Evolutionary conservation across 1,139 yeast genomes (phyloP), one percentile per base, ranked within the genome.

Genomic region (Hyphopichia fennica): DNA sequence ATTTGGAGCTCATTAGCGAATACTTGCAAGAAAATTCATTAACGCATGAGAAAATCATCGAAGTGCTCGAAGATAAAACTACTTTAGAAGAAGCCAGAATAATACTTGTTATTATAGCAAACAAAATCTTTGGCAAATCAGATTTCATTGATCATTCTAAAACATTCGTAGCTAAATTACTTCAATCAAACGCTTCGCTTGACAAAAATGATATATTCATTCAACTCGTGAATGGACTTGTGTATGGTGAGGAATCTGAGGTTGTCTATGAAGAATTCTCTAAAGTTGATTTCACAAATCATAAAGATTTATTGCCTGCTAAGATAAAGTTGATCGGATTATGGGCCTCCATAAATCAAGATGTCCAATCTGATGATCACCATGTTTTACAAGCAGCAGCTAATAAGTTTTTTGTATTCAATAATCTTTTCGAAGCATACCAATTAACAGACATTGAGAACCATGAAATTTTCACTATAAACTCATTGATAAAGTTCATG

Each of bases 391-490:
- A 51, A 14, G 48, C 51, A 7, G 53, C 63, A 2, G 55, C 62
- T 7, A 47, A 55, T n/a, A 75, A 69, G 46, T 63, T 67, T 36
- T 55, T 53, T 25, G 61, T 75, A 29, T 61, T 75, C 44, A 63
- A 66, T 36, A 52, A 54, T 10, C 49, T 71, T 19, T 46, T 46
- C 11, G 37, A 28, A 10, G 11, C 35, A 8, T 25, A 27, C 18
- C 20, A 20, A 2, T n/a, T 37, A 20, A 9, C 23, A 7, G 35
- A 31, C 3, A 34, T 43, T 15, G 41, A 34, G 15, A 39, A 41
- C 18, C 37, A 36, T 25, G 37, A 46, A 33, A 13, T 38, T 17
- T 34, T 54, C 23, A 29, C 30, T 9, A 18, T 48, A 7, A 28
- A 38, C 2, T 38, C 43, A 1, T 36, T 60, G 8, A 18, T 57